Evolutionary conservation across 2,329 filamentous ascomycete species (phyloP).

Genomic region (Penicillium sp.): DNA sequence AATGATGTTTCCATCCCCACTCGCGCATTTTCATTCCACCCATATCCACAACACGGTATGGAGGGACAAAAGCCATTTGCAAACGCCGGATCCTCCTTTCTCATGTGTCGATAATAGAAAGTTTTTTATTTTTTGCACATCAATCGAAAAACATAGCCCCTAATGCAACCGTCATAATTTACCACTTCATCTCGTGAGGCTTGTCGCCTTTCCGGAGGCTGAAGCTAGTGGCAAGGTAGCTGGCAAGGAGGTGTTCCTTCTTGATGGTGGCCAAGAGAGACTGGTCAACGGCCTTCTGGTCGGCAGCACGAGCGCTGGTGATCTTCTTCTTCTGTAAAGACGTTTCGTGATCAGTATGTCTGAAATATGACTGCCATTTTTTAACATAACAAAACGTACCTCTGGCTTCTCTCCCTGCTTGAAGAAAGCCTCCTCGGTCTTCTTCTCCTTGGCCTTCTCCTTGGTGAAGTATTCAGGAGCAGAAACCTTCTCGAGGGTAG

Average conservation of each 20-base stretch:
- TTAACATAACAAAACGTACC: conserved; percentile 56
- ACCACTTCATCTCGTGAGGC: conserved; percentile 99
- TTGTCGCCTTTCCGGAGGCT: conserved; percentile 98
- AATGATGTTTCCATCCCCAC: conserved; percentile 24
- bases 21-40: conserved; percentile 18
- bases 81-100: conserved; percentile 24
- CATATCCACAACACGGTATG: conserved; percentile 15
- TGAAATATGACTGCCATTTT: not conserved
- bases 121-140: conserved; percentile 26
- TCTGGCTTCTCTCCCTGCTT: conserved; percentile 97
- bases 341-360: not conserved
- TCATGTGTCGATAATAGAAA: conserved; percentile 13
- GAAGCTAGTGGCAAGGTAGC: conserved; percentile 95
- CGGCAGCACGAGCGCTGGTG: conserved; percentile 82
- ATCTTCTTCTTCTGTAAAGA: conserved; percentile 86
- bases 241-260: conserved; percentile 91
- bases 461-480: conserved; percentile 92
- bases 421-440: conserved; percentile 99
- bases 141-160: conserved; percentile 35
- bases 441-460: conserved; percentile 86
- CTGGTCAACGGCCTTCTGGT: conserved; percentile 99
- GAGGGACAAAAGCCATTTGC: conserved; percentile 14
- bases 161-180: conserved; percentile 50
- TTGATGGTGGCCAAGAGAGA: conserved; percentile 91
- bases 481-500: conserved; percentile 74